Conservation (phyloP, 2,329 filamentous ascomycete genomes). For the Ramularia endophylla region DNA sequence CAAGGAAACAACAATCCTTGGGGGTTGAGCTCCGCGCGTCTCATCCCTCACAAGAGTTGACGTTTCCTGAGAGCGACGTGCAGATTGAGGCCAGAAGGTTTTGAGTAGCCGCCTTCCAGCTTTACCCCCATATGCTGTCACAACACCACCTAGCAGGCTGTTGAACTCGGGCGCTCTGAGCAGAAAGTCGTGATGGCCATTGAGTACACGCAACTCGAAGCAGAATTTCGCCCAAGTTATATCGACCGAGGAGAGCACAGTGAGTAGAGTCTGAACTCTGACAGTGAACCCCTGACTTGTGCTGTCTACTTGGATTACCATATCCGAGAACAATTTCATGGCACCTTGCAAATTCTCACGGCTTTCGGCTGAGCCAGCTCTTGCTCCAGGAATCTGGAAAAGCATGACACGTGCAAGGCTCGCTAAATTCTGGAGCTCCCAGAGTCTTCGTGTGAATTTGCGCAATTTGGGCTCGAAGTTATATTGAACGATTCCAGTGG, state of each 20-base stretch:
- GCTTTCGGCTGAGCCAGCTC: neutral
- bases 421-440: conserved; percentile 9
- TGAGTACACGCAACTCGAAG: neutral
- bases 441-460: conserved; percentile 14
- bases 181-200: conserved; percentile 9
- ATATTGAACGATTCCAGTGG: conserved; percentile 32
- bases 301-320: conserved; percentile 3
- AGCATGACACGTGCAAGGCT: conserved; percentile 11
- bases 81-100: conserved; percentile 37
- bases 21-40: conserved; percentile 5
- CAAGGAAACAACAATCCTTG: conserved; percentile 9
- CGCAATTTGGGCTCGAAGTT: conserved; percentile 8
- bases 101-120: conserved; percentile 45
- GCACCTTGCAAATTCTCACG: conserved; percentile 5
- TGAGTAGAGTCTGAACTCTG: conserved; percentile 11
- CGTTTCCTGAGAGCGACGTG: conserved; percentile 5
- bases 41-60: neutral
- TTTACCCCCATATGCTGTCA: conserved; percentile 43
- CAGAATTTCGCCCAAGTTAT: conserved; percentile 15
- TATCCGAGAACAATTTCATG: conserved; percentile 7
- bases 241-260: conserved; percentile 15
- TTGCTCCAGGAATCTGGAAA: neutral
- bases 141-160: conserved; percentile 48
- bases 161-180: conserved; percentile 42
- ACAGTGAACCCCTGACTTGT: neutral